A percentile compares a stretch with the other conserved stretches of the same genome.
Evolutionary conservation across 2,329 filamentous ascomycete species (phyloP).

Genomic region (Fusarium sp.): DNA sequence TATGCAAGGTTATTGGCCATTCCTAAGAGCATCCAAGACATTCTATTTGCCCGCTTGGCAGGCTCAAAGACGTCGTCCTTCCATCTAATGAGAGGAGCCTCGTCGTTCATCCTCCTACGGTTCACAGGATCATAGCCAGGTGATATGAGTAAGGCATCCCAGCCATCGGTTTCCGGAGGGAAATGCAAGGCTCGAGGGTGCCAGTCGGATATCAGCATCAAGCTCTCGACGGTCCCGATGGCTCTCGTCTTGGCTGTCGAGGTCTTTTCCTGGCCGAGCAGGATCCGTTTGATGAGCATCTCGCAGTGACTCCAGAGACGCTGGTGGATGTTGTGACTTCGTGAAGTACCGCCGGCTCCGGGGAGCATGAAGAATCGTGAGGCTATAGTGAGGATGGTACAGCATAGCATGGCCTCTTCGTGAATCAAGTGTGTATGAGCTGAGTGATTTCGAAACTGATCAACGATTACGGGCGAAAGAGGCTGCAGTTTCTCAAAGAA

Average conservation of each 20-base stretch:
- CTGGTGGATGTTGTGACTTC: constrained; percentile 34
- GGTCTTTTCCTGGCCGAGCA: constrained; percentile 36
- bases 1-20: constrained; percentile 36
- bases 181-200: constrained; percentile 38
- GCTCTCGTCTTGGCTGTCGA: constrained; percentile 37
- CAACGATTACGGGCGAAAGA: constrained; percentile 4
- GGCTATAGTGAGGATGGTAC: constrained; percentile 36
- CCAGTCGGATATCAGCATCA: constrained; percentile 43
- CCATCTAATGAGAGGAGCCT: constrained; percentile 40
- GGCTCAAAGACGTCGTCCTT: constrained; percentile 43
- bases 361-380: constrained; percentile 40
- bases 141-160: constrained; percentile 34
- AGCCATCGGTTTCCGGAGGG: constrained; percentile 40
- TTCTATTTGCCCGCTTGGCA: constrained; percentile 40
- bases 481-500: constrained; percentile 23
- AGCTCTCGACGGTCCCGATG: constrained; percentile 34
- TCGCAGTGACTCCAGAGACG: constrained; percentile 40
- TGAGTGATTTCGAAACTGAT: constrained; percentile 21
- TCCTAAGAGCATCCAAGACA: constrained; percentile 46
- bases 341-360: constrained; percentile 32
- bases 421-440: constrained; percentile 23
- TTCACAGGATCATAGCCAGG: constrained; percentile 36
- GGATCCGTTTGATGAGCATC: constrained; percentile 31
- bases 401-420: constrained; percentile 39
- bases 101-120: constrained; percentile 29